Percentiles rank a stretch among this genome's conserved stretches.
Conservation (phyloP, 164 flowering plant species). For the Magnolia sinica region DNA sequence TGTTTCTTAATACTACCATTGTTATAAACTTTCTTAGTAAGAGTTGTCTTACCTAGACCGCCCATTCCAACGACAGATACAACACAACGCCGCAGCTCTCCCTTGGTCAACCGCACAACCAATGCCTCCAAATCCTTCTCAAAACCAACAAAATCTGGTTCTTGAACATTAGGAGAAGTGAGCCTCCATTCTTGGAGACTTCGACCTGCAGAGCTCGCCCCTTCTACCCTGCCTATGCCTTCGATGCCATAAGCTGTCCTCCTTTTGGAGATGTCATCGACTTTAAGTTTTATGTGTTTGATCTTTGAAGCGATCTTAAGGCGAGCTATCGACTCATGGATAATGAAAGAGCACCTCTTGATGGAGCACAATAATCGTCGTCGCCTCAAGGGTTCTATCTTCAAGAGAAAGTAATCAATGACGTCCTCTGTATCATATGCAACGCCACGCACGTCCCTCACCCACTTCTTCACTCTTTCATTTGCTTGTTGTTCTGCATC, state of each 20-base stretch:
- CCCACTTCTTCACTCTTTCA: background rate
- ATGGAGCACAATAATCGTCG: background rate
- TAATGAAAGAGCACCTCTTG: background rate
- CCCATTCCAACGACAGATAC: conserved; percentile 14
- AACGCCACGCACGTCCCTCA: background rate
- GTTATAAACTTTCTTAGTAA: conserved; percentile 15
- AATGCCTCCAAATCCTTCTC: background rate
- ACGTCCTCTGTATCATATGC: background rate
- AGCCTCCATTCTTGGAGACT: background rate
- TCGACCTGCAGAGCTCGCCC: conserved; percentile 26
- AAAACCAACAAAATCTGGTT: conserved; percentile 6
- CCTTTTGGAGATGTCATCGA: conserved; percentile 8
- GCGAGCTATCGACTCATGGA: conserved; percentile 14
- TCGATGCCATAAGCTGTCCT: background rate
- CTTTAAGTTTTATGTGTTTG: conserved; percentile 27
- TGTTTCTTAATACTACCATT: background rate
- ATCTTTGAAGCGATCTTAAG: conserved; percentile 31
- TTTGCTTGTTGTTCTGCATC: background rate
- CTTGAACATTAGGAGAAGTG: conserved; percentile 8
- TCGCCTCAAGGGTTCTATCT: background rate
- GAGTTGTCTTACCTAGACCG: conserved; percentile 21
- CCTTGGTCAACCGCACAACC: background rate
- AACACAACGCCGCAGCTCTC: background rate
- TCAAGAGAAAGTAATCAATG: background rate
- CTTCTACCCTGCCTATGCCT: conserved; percentile 5